phyloP scores from a whole-genome alignment of 805 yeast species.

The Diddensiella santjacobensis region DNA sequence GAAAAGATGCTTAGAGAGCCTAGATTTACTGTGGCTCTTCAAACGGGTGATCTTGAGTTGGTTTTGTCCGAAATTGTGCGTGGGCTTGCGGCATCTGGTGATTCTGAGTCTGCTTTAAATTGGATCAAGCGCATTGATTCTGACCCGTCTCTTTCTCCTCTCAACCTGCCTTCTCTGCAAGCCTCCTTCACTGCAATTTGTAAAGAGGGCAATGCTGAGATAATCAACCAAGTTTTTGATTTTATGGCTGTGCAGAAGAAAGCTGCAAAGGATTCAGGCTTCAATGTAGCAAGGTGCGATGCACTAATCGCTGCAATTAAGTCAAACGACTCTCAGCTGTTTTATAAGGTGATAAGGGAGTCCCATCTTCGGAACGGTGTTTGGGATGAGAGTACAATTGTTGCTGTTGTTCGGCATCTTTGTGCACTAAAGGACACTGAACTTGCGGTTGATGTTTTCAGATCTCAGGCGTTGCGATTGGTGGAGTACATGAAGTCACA shows the following conservation, averaged over 20 bases:
- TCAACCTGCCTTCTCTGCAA: conserved; percentile 17
- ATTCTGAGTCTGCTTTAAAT: conserved; percentile 27
- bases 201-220: conserved; percentile 19
- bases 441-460: conserved; percentile 30
- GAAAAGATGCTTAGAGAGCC: conserved; percentile 23
- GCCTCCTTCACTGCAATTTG: conserved; percentile 24
- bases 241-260: conserved; percentile 22
- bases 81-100: conserved; percentile 26
- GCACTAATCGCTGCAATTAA: conserved; percentile 23
- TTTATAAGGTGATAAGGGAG: conserved; percentile 31
- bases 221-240: conserved; percentile 30
- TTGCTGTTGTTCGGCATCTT: conserved; percentile 20
- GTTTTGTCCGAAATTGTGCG: conserved; percentile 18
- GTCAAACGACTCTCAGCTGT: conserved; percentile 14
- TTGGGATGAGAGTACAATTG: conserved; percentile 32
- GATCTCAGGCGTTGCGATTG: conserved; percentile 24
- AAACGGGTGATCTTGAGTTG: background rate
- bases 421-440: conserved; percentile 15
- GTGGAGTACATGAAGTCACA: conserved; percentile 4
- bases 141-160: conserved; percentile 17
- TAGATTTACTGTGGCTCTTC: background rate
- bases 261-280: conserved; percentile 1
- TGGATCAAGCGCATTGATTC: conserved; percentile 27
- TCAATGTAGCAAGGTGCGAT: conserved; percentile 26
- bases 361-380: conserved; percentile 25